These are phyloP conservation scores for Thielaviopsis euricoi DNA, from an alignment of 2,329 filamentous ascomycete genomes.

Conservation along the genomic window DNA sequence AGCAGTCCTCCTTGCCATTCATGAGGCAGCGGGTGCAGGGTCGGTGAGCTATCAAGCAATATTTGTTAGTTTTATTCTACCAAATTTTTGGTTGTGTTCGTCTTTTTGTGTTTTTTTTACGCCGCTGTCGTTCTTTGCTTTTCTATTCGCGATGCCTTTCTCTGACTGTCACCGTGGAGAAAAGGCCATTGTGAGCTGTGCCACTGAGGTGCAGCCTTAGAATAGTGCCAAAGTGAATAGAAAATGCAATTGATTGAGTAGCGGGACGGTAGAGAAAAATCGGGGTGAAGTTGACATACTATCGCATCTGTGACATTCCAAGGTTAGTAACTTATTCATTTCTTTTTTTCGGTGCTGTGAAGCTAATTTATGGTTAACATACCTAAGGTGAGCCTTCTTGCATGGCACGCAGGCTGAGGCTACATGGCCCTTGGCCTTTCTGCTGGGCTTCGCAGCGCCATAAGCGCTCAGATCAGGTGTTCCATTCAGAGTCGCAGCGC, in stretches of 20 bases:
- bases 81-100: not conserved
- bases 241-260: not conserved
- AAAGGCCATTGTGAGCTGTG: not conserved
- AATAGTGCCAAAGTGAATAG: not conserved
- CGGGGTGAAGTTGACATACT: conserved; percentile 33
- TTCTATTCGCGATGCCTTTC: not conserved
- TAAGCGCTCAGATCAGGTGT: conserved; percentile 29
- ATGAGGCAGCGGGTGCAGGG: conserved; percentile 63
- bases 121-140: not conserved
- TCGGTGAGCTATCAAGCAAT: conserved; percentile 40
- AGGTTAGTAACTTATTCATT: conserved; percentile 2
- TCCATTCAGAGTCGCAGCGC: conserved; percentile 4
- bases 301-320: conserved; percentile 33
- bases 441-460: conserved; percentile 42
- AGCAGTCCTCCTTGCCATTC: conserved; percentile 66
- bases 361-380: conserved; percentile 15
- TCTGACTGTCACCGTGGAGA: not conserved
- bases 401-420: conserved; percentile 75
- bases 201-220: no score
- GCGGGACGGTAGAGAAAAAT: not conserved
- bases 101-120: not conserved
- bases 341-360: not conserved
- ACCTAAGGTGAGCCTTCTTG: conserved; percentile 67
- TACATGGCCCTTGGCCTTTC: conserved; percentile 65
- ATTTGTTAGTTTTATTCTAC: not conserved